phyloP scores from a whole-genome alignment of 768 basidiomycete genomes.

The Omphalotus guepiniiformis region DNA sequence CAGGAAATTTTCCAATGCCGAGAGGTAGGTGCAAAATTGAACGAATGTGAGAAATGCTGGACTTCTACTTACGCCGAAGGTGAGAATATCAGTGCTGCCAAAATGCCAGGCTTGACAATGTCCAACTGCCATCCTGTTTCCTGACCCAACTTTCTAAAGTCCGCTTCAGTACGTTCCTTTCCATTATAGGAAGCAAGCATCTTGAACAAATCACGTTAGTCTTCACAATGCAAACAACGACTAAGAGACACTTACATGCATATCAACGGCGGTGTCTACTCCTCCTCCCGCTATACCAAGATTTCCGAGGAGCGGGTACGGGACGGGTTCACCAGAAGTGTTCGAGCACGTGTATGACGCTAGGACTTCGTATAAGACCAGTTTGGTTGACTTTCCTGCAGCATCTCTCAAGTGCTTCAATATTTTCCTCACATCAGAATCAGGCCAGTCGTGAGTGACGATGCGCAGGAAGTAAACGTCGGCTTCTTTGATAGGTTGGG shows the following conservation, averaged over 20 bases:
- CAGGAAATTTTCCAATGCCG: too few relatives aligned
- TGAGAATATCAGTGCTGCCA: too few relatives aligned
- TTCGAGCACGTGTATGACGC: slow-evolving; percentile 4
- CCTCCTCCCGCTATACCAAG: neutral
- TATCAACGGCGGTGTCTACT: neutral
- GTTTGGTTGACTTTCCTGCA: slow-evolving; percentile 18
- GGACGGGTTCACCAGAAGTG: neutral
- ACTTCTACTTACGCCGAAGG: too few relatives aligned
- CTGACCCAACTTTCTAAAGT: slow-evolving; percentile 7
- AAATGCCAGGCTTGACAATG: slow-evolving; percentile 1
- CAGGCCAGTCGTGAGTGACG: slow-evolving; percentile 30
- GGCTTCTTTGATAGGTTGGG: slow-evolving; percentile 24
- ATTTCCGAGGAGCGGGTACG: neutral
- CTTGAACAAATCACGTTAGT: too few relatives aligned
- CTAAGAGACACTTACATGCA: too few relatives aligned
- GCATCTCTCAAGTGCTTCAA: slow-evolving; percentile 21
- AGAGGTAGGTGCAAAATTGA: too few relatives aligned
- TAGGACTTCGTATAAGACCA: slow-evolving; percentile 23
- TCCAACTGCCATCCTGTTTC: slow-evolving; percentile 21
- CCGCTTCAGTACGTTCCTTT: slow-evolving; percentile 19
- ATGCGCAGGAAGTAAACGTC: slow-evolving; percentile 23
- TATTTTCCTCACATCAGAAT: slow-evolving; percentile 20
- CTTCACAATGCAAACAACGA: too few relatives aligned
- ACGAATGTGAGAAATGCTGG: too few relatives aligned
- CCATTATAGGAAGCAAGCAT: slow-evolving; percentile 18